Percentiles rank a stretch among this genome's conserved stretches.
Conservation (phyloP, 129 eudicot species). For the Lactuca saligna region DNA sequence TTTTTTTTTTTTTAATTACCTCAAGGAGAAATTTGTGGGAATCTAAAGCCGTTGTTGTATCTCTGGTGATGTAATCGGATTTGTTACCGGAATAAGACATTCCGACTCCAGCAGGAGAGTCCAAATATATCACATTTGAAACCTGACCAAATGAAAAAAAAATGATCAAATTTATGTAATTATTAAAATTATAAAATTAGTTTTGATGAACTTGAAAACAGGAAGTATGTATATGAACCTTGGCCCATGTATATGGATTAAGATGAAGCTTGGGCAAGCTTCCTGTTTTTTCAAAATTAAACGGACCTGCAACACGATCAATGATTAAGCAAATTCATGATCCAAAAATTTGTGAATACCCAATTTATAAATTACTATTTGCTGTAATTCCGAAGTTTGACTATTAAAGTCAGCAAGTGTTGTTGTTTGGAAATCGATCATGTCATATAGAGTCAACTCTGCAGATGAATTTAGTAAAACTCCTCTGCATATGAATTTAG, state of each 20-base stretch:
- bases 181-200: slow-evolving; percentile 3
- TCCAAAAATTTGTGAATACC: background rate
- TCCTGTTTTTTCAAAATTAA: slow-evolving; percentile 70
- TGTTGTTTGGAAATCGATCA: slow-evolving; percentile 1
- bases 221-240: slow-evolving; percentile 43
- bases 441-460: slow-evolving; percentile 16
- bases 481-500: slow-evolving; percentile 18
- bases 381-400: background rate
- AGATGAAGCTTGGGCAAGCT: slow-evolving; percentile 76
- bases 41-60: slow-evolving; percentile 74
- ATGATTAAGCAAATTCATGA: background rate
- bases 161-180: slow-evolving; percentile 1
- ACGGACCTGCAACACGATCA: slow-evolving; percentile 62
- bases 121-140: slow-evolving; percentile 77
- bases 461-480: slow-evolving; percentile 14
- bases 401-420: slow-evolving; percentile 13
- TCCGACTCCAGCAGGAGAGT: slow-evolving; percentile 98
- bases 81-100: slow-evolving; percentile 67
- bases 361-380: slow-evolving; percentile 9
- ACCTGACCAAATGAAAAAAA: slow-evolving; percentile 43
- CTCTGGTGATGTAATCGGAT: slow-evolving; percentile 72
- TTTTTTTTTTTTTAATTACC: slow-evolving; percentile 37
- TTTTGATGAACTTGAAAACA: slow-evolving; percentile 17
- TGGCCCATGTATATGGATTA: slow-evolving; percentile 90
- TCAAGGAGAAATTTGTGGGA: slow-evolving; percentile 86